Evolutionary conservation across 139 green algal genomes (phyloP).

Genomic region (Chlorella vulgaris): DNA sequence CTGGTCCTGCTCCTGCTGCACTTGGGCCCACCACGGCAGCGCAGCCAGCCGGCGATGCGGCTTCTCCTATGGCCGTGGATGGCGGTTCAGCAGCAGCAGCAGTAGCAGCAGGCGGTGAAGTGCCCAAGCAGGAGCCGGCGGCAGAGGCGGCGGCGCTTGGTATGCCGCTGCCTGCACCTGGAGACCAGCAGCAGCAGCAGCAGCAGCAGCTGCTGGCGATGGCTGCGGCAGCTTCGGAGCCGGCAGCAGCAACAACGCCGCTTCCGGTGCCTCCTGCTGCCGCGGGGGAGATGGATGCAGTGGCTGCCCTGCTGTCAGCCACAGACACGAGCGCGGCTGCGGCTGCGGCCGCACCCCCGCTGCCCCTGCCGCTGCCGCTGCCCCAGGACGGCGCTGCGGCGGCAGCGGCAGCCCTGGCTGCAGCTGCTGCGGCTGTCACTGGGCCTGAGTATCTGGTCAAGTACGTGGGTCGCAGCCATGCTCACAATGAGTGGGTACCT

Average conservation of each 20-base stretch:
- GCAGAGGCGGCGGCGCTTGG: not conserved
- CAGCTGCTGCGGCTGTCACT: not conserved
- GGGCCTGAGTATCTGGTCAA: conserved; percentile 89
- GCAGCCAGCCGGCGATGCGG: not conserved
- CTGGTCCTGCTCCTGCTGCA: not conserved
- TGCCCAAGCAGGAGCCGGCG: conserved; percentile 12
- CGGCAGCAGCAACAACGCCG: too few species aligned
- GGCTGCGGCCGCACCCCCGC: not conserved
- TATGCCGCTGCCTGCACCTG: not conserved
- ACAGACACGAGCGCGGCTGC: conserved; percentile 28
- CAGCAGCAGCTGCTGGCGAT: not conserved
- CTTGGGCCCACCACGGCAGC: not conserved
- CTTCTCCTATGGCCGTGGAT: not conserved
- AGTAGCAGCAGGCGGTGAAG: not conserved
- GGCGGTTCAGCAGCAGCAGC: not conserved
- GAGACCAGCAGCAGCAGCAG: not conserved
- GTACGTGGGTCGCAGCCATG: conserved; percentile 73
- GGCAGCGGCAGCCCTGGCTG: conserved; percentile 18
- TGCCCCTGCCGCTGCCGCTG: conserved; percentile 22
- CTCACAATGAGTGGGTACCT: conserved; percentile 84
- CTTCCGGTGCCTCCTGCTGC: not conserved
- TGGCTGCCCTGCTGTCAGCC: conserved; percentile 65
- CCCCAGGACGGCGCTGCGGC: conserved; percentile 38
- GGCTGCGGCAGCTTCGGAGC: not conserved
- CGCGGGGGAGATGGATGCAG: conserved; percentile 57